Base-by-base conservation (phyloP, 139 green algal species). In the Penium margaritaceum region DNA sequence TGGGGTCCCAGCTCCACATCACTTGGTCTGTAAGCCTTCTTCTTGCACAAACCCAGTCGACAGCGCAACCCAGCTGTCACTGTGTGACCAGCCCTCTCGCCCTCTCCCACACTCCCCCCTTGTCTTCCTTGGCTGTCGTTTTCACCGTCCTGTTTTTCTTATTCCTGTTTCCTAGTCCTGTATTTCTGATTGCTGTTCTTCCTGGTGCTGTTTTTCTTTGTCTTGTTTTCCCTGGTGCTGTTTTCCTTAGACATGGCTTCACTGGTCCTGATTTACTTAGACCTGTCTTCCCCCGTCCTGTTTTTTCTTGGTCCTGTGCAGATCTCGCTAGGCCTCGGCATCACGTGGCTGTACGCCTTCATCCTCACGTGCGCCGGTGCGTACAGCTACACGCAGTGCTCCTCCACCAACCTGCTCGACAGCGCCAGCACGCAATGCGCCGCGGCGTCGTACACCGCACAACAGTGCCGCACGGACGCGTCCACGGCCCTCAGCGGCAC, bases 311-410 rank as follows among this genome's bases (percentile, higher is more conserved):
- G 46, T 21, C 21, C 19, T 57, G 12, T 9, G 7, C 55, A 64
- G 55, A 71, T 71, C 36, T 9, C 63, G 27, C 39, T 71, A 9
- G 63, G 7, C 6, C 63, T 71, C 63, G 63, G 35, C 36, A 67
- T 71, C 12, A 9, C 9, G 7, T 71, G 63, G 63, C 36, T 71
- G 9, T 71, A 71, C 37, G 63, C 63, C 6, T 68, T 71, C 12
- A 63, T 71, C 34, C 41, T 71, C 34, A 71, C 63, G 12, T 9
- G 34, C 9, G 7, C 39, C 19, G 63, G 63, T 35, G 39, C 63
- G 43, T 71, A 71, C 63, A 12, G 37, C 12, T 71, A 71, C 63
- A 32, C 9, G 6, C 9, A 62, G 7, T 71, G 63, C 44, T n/a
- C n/a, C n/a, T n/a, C n/a, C n/a, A n/a, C n/a, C n/a, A 68, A 55